Evolutionary conservation across 2,329 filamentous ascomycete genomes (phyloP), one percentile per base, ranked within the genome.

Genomic region (Parascedosporium putredinis): DNA sequence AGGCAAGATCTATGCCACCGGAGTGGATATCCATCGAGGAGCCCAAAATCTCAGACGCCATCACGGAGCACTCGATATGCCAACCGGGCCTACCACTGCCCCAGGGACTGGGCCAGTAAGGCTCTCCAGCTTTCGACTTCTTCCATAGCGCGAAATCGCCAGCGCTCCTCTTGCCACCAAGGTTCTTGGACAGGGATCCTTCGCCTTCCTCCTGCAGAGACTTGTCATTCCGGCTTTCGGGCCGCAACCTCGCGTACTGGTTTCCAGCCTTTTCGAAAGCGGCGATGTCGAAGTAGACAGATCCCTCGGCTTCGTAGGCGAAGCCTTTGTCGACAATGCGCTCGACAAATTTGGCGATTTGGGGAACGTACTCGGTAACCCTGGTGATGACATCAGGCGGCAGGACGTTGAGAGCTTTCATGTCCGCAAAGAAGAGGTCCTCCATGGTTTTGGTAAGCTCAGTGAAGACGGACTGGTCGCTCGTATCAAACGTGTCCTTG

Each of bases 41-140:
- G 4, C 90, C 90, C 1, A 97, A 71, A n/a, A 89, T 78, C 55
- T 90, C 87, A 2, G 86, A 91, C 0, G 90, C 89, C 91, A 97
- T 96, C 14, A 89, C 89, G 1, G 85, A 90, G 79, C 91, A 96
- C 69, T 96, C 90, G 60, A 96, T 96, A 62, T 96, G 91, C 91
- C 91, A 97, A 16, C 91, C 91, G 1, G 91, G 91, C 42, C 91
- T 76, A 4, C 90, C 90, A 50, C 82, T 75, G 4, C 91, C 89
- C 90, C 91, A 97, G 3, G 82, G 81, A 57, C 86, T 93, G 4
- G 81, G 74, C 91, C 91, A 97, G 56, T 80, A 86, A 0, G 91
- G 91, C 72, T 97, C 91, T 40, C 91, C 91, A 12, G 87, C 80
- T 68, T 95, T 96, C 1, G 85, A 90, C 49, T 84, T 82, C 65